Evolutionary conservation across 2,329 filamentous ascomycete species (phyloP).

Genomic region (Fusarium agapanthi): DNA sequence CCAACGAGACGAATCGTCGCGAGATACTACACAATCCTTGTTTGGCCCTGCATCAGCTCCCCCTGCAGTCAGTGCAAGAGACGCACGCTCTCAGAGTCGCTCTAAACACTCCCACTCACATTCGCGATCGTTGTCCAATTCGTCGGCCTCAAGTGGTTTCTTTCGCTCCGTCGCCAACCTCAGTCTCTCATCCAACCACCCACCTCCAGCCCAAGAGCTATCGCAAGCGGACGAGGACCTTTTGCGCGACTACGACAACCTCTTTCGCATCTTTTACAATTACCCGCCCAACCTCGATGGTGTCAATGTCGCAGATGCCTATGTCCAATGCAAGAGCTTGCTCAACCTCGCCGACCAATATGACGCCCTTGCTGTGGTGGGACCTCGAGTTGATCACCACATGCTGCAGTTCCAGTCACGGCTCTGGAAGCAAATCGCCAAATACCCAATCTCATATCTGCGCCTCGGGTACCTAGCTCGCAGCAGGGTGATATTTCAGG

Average conservation of each 20-base stretch:
- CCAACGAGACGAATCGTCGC: slow-evolving; percentile 69
- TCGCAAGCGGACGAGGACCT: slow-evolving; percentile 75
- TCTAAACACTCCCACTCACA: slow-evolving; percentile 40
- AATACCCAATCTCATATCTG: slow-evolving; percentile 92
- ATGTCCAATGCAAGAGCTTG: slow-evolving; percentile 92
- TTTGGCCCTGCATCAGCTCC: slow-evolving; percentile 43
- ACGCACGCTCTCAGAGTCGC: slow-evolving; percentile 50
- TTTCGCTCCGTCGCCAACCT: slow-evolving; percentile 90
- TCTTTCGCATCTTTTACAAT: slow-evolving; percentile 97
- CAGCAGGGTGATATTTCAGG: slow-evolving; percentile 83
- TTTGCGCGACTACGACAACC: slow-evolving; percentile 91
- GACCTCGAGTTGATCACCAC: slow-evolving; percentile 91
- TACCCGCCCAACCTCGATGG: slow-evolving; percentile 83
- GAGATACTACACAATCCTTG: slow-evolving; percentile 43
- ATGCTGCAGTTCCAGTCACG: slow-evolving; percentile 89
- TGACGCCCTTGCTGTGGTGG: slow-evolving; percentile 87
- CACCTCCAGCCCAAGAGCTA: slow-evolving; percentile 55
- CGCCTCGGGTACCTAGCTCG: slow-evolving; percentile 88
- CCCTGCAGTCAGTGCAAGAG: slow-evolving; percentile 51
- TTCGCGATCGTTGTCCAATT: slow-evolving; percentile 63
- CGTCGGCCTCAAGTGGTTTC: slow-evolving; percentile 61
- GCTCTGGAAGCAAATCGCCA: slow-evolving; percentile 95
- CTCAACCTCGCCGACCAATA: slow-evolving; percentile 93
- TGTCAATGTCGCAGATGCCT: slow-evolving; percentile 90
- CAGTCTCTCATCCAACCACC: slow-evolving; percentile 56